These are phyloP conservation scores for Boletus sp. DNA, from an alignment of 768 basidiomycete genomes.

Conservation along the genomic window DNA sequence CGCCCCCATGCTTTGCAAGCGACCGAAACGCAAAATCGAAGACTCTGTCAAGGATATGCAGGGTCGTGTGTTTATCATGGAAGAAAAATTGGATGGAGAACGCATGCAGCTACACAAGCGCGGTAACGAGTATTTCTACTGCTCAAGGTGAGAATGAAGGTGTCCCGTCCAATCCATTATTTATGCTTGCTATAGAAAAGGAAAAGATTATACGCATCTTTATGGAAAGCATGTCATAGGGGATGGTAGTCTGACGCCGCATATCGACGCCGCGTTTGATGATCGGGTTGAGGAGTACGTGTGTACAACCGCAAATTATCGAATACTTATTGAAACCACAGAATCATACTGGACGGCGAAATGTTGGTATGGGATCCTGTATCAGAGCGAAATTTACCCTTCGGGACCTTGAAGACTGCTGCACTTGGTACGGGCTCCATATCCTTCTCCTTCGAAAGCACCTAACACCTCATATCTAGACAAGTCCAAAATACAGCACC, in stretches of 20 bases:
- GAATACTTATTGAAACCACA: conserved; percentile 31
- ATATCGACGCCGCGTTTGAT: conserved; percentile 76
- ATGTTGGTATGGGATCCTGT: conserved; percentile 98
- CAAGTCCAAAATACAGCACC: conserved; percentile 64
- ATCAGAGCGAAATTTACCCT: conserved; percentile 83
- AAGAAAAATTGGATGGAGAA: conserved; percentile 98
- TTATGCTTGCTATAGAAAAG: conserved; percentile 55
- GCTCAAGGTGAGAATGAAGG: conserved; percentile 62
- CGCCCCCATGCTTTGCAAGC: conserved; percentile 93
- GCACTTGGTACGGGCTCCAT: conserved; percentile 61
- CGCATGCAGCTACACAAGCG: conserved; percentile 94
- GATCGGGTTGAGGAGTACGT: conserved; percentile 77
- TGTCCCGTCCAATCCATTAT: neutral
- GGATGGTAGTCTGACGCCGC: conserved; percentile 85
- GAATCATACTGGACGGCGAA: conserved; percentile 94
- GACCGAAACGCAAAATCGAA: conserved; percentile 77
- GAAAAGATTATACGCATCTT: conserved; percentile 86
- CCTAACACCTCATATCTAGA: conserved; percentile 40
- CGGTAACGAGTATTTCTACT: conserved; percentile 89
- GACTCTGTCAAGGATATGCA: conserved; percentile 86
- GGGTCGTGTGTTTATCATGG: conserved; percentile 77
- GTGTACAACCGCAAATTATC: neutral
- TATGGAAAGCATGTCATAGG: conserved; percentile 80
- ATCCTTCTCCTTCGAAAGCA: neutral
- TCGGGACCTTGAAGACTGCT: conserved; percentile 92